These are phyloP conservation scores for Microcera coccophila DNA, from an alignment of 2,329 filamentous ascomycete species.

Conservation along the genomic window DNA sequence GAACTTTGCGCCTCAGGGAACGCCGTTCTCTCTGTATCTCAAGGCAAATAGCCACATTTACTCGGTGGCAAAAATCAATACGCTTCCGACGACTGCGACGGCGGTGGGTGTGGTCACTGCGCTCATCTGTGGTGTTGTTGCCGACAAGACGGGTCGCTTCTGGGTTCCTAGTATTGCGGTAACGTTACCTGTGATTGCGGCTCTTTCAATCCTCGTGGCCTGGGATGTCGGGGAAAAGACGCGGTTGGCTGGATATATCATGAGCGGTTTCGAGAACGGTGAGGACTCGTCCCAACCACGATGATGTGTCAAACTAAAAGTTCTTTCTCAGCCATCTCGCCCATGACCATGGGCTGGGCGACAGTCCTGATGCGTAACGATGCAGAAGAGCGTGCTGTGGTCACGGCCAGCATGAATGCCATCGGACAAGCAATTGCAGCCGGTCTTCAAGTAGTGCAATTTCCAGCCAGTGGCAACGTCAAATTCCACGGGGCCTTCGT, in stretches of 20 bases:
- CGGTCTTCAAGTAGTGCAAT: constrained; percentile 38
- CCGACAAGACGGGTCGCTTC: constrained; percentile 33
- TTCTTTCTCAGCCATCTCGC: constrained; percentile 24
- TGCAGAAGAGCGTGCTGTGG: constrained; percentile 39
- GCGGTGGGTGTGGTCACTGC: constrained; percentile 37
- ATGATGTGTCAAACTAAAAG: not conserved
- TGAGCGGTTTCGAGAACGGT: constrained; percentile 35
- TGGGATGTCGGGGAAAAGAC: constrained; percentile 38
- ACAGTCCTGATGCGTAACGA: constrained; percentile 36
- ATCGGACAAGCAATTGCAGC: constrained; percentile 41
- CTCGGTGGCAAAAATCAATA: constrained; percentile 39
- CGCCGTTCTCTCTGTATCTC: constrained; percentile 40
- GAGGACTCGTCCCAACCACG: not conserved
- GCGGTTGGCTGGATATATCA: constrained; percentile 35
- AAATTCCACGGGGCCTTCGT: constrained; percentile 30
- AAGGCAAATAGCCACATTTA: constrained; percentile 36
- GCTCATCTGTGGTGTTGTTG: constrained; percentile 29
- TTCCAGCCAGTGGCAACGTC: constrained; percentile 34
- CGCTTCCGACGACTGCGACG: constrained; percentile 37
- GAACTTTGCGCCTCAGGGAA: constrained; percentile 28
- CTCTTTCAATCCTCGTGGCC: constrained; percentile 31
- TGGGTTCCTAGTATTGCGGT: constrained; percentile 32
- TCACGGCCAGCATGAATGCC: constrained; percentile 42
- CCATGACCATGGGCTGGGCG: constrained; percentile 39
- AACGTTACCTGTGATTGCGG: constrained; percentile 32